Evolutionary conservation across 768 basidiomycete species (phyloP).

Genomic region (Mycena indigotica): DNA sequence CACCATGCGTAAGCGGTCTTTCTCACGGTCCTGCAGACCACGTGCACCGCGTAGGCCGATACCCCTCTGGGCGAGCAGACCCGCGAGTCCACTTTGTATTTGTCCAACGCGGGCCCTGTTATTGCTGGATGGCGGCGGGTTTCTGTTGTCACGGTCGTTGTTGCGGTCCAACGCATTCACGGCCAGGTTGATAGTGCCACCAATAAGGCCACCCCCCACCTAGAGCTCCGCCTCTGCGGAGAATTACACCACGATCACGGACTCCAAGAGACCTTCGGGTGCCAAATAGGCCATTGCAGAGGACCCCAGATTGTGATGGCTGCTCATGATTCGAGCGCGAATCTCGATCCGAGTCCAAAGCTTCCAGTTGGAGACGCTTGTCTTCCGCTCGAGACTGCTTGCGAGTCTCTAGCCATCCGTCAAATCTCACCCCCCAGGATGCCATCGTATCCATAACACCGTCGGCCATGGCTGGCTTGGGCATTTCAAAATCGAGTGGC

Average conservation of each 20-base stretch:
- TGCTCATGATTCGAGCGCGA: neutral
- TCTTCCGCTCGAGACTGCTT: conserved; percentile 22
- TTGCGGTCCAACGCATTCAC: neutral
- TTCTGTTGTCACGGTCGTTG: neutral
- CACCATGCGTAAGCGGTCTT: conserved; percentile 8
- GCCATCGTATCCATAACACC: conserved; percentile 27
- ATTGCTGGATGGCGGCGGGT: neutral
- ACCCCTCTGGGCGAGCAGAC: neutral
- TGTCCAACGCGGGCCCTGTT: neutral
- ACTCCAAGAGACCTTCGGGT: too few species aligned
- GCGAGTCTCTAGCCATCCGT: conserved; percentile 18
- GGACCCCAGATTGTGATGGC: too few species aligned
- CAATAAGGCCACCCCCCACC: neutral
- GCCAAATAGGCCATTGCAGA: too few species aligned
- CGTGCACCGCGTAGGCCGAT: neutral
- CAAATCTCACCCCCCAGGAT: conserved; percentile 25
- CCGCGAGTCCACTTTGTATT: neutral
- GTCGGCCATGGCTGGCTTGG: conserved; percentile 24
- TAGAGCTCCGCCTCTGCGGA: neutral
- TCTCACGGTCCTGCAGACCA: neutral
- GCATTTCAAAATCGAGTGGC: conserved; percentile 23
- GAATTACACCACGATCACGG: too few species aligned
- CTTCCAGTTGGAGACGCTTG: conserved; percentile 19
- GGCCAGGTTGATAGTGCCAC: neutral
- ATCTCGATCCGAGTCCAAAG: neutral